phyloP scores from a whole-genome alignment of 2,329 filamentous ascomycete species.

The Ustilaginoidea virens region DNA sequence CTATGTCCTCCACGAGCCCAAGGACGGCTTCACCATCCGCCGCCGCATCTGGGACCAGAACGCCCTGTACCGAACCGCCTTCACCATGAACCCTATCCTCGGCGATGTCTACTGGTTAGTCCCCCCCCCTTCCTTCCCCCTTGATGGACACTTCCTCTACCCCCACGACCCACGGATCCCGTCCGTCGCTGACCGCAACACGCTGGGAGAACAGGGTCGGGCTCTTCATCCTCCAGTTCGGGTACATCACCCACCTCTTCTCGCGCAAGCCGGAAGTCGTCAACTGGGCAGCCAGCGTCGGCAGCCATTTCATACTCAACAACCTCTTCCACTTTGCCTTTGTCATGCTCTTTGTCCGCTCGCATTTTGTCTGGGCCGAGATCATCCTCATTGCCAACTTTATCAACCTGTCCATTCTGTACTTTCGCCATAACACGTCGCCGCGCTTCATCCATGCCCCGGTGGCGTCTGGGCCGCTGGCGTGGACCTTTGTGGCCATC shows the following conservation, averaged over 20 bases:
- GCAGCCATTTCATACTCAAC: slow-evolving; percentile 71
- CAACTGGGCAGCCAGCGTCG: slow-evolving; percentile 59
- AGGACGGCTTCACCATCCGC: slow-evolving; percentile 42
- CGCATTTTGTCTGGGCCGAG: slow-evolving; percentile 61
- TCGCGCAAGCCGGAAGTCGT: slow-evolving; percentile 46
- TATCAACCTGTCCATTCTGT: slow-evolving; percentile 61
- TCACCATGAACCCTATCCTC: slow-evolving; percentile 53
- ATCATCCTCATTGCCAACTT: slow-evolving; percentile 67
- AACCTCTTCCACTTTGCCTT: slow-evolving; percentile 74
- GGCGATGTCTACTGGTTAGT: slow-evolving; percentile 60
- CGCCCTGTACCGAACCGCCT: slow-evolving; percentile 49
- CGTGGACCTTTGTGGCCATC: slow-evolving; percentile 70
- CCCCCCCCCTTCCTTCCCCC: background rate
- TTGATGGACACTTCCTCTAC: background rate
- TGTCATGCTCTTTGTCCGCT: slow-evolving; percentile 68
- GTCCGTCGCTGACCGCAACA: background rate
- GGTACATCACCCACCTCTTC: slow-evolving; percentile 66
- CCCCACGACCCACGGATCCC: background rate
- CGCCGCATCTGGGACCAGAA: slow-evolving; percentile 66
- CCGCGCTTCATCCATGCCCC: slow-evolving; percentile 63
- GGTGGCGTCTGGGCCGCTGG: slow-evolving; percentile 61
- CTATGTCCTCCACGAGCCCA: slow-evolving; percentile 51
- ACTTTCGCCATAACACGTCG: slow-evolving; percentile 63
- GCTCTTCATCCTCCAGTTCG: slow-evolving; percentile 60
- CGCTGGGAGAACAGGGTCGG: slow-evolving; percentile 37